Percentiles rank a stretch among this genome's conserved stretches.
Evolutionary conservation across 1,284 basidiomycete species (phyloP).

Genomic region (Apiotrichum laibachii): DNA sequence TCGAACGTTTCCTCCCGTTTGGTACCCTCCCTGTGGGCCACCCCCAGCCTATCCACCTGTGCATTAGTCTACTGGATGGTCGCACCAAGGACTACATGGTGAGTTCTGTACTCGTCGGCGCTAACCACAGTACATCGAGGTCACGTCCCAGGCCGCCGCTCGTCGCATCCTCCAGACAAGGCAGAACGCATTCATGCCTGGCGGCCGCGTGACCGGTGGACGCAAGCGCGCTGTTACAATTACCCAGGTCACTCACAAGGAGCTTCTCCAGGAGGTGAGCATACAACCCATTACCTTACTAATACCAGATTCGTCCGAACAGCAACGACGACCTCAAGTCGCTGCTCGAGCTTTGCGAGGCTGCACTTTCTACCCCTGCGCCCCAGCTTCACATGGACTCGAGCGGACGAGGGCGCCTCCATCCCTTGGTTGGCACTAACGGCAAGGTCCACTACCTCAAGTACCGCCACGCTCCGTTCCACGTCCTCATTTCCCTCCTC

Average conservation of each 20-base stretch:
- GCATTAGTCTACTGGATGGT: conserved; percentile 46
- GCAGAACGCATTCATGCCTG: conserved; percentile 46
- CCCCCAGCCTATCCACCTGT: conserved; percentile 47
- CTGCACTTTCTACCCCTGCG: conserved; percentile 28
- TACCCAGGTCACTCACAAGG: conserved; percentile 36
- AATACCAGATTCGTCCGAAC: conserved; percentile 40
- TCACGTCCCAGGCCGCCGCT: conserved; percentile 36
- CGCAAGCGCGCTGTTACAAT: conserved; percentile 48
- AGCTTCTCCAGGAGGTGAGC: conserved; percentile 35
- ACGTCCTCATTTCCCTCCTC: conserved; percentile 42
- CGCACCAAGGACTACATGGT: conserved; percentile 51
- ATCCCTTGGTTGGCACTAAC: conserved; percentile 23
- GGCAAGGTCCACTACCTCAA: conserved; percentile 43
- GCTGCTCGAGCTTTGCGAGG: conserved; percentile 45
- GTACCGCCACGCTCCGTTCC: conserved; percentile 47
- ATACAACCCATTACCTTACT: not conserved
- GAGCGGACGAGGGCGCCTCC: conserved; percentile 13
- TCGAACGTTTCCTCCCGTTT: conserved; percentile 42
- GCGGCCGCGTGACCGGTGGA: conserved; percentile 32
- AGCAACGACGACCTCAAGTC: conserved; percentile 36
- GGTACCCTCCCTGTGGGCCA: conserved; percentile 31
- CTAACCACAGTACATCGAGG: conserved; percentile 47
- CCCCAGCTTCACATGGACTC: conserved; percentile 14
- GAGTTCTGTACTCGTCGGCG: conserved; percentile 5
- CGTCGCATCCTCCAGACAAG: conserved; percentile 39